Evolutionary conservation across 1,284 basidiomycete species (phyloP).

Genomic region (Fomes fomentarius): DNA sequence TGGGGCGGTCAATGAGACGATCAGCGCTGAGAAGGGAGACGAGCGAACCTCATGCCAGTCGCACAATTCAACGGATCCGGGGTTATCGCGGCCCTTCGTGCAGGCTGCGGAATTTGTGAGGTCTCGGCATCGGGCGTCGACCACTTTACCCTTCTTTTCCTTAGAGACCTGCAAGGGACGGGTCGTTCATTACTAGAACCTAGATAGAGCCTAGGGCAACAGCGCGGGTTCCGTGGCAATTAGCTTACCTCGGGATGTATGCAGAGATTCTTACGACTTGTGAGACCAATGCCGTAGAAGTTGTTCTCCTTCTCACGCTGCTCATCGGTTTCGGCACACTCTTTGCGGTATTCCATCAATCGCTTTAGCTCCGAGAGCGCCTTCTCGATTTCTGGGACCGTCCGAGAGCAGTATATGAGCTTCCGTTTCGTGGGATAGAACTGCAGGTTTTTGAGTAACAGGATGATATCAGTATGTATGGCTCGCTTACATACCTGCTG

Average conservation of each 20-base stretch:
- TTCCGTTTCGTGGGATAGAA: conserved; percentile 93
- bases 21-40: not conserved
- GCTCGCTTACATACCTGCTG: conserved; percentile 94
- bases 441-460: conserved; percentile 42
- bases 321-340: conserved; percentile 71
- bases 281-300: conserved; percentile 92
- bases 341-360: conserved; percentile 88
- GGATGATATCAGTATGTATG: not conserved
- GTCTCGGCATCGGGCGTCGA: conserved; percentile 96
- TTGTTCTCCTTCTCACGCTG: conserved; percentile 79
- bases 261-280: conserved; percentile 96
- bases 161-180: conserved; percentile 71
- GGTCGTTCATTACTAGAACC: not conserved
- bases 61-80: conserved; percentile 92
- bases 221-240: not conserved
- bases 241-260: conserved; percentile 87
- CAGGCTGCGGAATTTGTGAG: conserved; percentile 88
- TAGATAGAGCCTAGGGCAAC: not conserved
- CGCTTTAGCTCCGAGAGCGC: conserved; percentile 95
- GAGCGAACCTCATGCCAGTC: conserved; percentile 89
- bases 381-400: conserved; percentile 99
- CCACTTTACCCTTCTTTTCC: conserved; percentile 97
- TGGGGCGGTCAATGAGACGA: not conserved
- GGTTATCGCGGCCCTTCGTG: conserved; percentile 86
- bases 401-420: conserved; percentile 98